Evolutionary conservation across 805 yeast species (phyloP), one percentile per base, ranked within the genome.

Genomic region (Saccharomycopsis sp.): DNA sequence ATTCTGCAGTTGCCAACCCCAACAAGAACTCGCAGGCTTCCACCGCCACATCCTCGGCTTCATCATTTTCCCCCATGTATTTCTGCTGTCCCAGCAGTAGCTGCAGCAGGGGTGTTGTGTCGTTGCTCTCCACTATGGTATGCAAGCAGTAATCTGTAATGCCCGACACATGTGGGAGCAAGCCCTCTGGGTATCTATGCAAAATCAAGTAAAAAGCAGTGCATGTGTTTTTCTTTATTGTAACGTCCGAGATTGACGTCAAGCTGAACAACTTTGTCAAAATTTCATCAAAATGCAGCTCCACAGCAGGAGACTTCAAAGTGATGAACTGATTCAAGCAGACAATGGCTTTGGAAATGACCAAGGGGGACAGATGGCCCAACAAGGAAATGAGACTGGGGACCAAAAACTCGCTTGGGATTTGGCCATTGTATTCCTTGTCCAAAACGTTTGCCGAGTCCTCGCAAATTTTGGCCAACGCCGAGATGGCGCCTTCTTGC

Each of bases 11-110:
- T 0, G 88, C 74, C 41, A 89, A 67, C 1, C 83, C 76, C 33
- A 89, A 69, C 45, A 92, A 63, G 52, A 92, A 87, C 61, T 92
- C 97, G 58, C 96, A 86, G 2, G 95, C 96, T 57, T 88, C 96
- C 42, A 88, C 65, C 0, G 95, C 80, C 23, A 86, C 94, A 41
- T 71, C 78, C 50, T 82, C 88, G 48, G 79, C 78, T 16, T 60
- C 59, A 39, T 33, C 37, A 25, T 35, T 31, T 5, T 17, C 31
- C 16, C 15, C 17, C n/a, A n/a, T n/a, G n/a, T n/a, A n/a, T n/a
- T n/a, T n/a, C n/a, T n/a, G n/a, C n/a, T n/a, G n/a, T n/a, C n/a
- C n/a, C n/a, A n/a, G n/a, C n/a, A n/a, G n/a, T n/a, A n/a, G n/a
- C n/a, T n/a, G n/a, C n/a, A n/a, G n/a, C n/a, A 5, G 38, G 19